Conservation (phyloP, 1,284 basidiomycete genomes). For the Austropuccinia psidii region DNA sequence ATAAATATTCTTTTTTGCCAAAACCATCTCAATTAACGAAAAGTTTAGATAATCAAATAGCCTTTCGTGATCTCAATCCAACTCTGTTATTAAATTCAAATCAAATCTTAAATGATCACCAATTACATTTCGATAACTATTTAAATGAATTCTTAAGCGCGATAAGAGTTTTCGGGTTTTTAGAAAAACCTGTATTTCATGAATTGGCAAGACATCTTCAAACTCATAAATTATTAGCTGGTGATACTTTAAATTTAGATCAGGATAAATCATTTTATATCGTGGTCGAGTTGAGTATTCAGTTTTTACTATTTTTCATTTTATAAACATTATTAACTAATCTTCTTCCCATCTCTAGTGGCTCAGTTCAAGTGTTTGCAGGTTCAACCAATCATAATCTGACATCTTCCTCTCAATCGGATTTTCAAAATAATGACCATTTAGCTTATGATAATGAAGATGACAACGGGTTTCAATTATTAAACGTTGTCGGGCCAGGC, state of each 20-base stretch:
- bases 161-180: conserved; percentile 86
- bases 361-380: conserved; percentile 54
- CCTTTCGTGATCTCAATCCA: conserved; percentile 54
- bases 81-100: conserved; percentile 61
- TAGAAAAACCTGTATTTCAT: conserved; percentile 91
- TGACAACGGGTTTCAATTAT: conserved; percentile 83
- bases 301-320: not conserved
- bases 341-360: conserved; percentile 46
- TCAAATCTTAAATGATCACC: conserved; percentile 53
- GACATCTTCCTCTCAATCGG: conserved; percentile 51
- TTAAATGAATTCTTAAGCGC: conserved; percentile 90
- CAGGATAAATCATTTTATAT: conserved; percentile 89
- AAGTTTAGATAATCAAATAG: conserved; percentile 63
- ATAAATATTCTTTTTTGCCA: conserved; percentile 48
- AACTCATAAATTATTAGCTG: conserved; percentile 79
- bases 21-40: conserved; percentile 54
- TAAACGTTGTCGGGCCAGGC: conserved; percentile 89
- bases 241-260: conserved; percentile 80
- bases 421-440: conserved; percentile 48
- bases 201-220: conserved; percentile 87
- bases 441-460: conserved; percentile 64
- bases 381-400: conserved; percentile 69
- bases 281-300: conserved; percentile 60
- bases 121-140: conserved; percentile 79
- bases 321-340: not conserved